Percentiles rank a stretch among this genome's conserved stretches.
These are phyloP conservation scores for Yarrowia hollandica DNA, from an alignment of 805 yeast species.

Conservation along the genomic window DNA sequence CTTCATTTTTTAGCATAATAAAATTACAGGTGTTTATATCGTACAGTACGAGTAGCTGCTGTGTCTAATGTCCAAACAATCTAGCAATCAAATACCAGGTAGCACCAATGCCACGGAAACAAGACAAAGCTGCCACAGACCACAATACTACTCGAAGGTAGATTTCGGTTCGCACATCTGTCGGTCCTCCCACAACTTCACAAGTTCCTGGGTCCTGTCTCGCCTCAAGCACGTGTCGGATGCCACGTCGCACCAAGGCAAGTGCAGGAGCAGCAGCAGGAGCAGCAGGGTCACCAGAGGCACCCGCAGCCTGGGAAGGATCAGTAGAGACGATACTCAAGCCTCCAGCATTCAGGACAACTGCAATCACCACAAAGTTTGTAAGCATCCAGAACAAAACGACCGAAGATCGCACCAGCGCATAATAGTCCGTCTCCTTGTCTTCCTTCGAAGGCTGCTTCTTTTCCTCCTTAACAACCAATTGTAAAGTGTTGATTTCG, in stretches of 20 bases:
- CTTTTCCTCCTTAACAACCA: conserved; percentile 42
- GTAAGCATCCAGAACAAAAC: conserved; percentile 88
- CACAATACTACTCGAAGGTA: conserved; percentile 85
- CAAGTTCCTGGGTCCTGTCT: conserved; percentile 43
- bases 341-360: conserved; percentile 85
- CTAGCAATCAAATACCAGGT: conserved; percentile 52
- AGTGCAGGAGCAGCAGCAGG: conserved; percentile 35
- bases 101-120: conserved; percentile 78
- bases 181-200: conserved; percentile 27
- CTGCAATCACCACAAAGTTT: conserved; percentile 76
- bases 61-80: conserved; percentile 37
- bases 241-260: conserved; percentile 28
- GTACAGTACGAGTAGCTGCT: too few relatives aligned
- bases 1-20: neutral
- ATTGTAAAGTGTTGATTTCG: conserved; percentile 58
- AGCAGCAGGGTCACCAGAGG: conserved; percentile 33
- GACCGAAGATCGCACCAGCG: conserved; percentile 83
- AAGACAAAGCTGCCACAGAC: conserved; percentile 90
- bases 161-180: conserved; percentile 40
- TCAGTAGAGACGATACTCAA: conserved; percentile 47
- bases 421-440: conserved; percentile 78
- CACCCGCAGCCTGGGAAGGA: conserved; percentile 33
- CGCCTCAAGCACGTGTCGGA: conserved; percentile 40
- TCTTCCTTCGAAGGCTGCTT: conserved; percentile 47
- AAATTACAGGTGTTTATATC: neutral